phyloP scores from a whole-genome alignment of 192 early-diverging fungal genomes.

The Coemansia sp. region DNA sequence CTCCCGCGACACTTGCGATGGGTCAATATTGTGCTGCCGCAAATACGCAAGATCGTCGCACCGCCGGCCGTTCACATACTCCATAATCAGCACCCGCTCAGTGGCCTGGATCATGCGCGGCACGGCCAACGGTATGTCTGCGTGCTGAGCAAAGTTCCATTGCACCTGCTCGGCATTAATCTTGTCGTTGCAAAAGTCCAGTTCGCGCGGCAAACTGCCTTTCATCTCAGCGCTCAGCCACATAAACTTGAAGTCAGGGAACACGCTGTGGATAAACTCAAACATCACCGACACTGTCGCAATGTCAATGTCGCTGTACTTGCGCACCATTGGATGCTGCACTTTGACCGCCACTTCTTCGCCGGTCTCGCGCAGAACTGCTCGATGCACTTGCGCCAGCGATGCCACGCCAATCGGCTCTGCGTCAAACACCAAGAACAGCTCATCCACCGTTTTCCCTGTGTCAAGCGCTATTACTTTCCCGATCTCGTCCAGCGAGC shows the following conservation, averaged over 20 bases:
- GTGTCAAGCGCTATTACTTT: conserved; percentile 69
- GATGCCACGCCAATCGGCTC: conserved; percentile 90
- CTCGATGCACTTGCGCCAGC: conserved; percentile 90
- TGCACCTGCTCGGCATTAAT: conserved; percentile 69
- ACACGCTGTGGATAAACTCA: conserved; percentile 63
- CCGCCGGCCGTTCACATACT: conserved; percentile 70
- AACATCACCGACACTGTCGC: conserved; percentile 67
- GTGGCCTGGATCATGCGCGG: conserved; percentile 79
- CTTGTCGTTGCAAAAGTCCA: conserved; percentile 83
- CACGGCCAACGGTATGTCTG: conserved; percentile 61
- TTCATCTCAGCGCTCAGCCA: conserved; percentile 90
- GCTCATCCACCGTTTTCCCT: conserved; percentile 59
- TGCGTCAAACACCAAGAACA: conserved; percentile 79
- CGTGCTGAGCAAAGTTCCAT: conserved; percentile 58
- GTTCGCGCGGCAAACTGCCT: conserved; percentile 77
- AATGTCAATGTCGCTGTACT: conserved; percentile 79
- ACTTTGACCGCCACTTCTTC: conserved; percentile 90
- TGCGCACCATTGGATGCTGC: conserved; percentile 81
- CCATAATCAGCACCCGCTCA: conserved; percentile 83
- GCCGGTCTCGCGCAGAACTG: conserved; percentile 61
- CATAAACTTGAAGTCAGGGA: conserved; percentile 88
- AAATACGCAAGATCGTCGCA: conserved; percentile 78
- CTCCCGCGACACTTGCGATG: conserved; percentile 70
- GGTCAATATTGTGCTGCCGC: conserved; percentile 69
- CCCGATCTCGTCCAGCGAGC: conserved; percentile 69